Evolutionary conservation across 306 rosid genomes (phyloP).

Genomic region (Quercus engelmannii): DNA sequence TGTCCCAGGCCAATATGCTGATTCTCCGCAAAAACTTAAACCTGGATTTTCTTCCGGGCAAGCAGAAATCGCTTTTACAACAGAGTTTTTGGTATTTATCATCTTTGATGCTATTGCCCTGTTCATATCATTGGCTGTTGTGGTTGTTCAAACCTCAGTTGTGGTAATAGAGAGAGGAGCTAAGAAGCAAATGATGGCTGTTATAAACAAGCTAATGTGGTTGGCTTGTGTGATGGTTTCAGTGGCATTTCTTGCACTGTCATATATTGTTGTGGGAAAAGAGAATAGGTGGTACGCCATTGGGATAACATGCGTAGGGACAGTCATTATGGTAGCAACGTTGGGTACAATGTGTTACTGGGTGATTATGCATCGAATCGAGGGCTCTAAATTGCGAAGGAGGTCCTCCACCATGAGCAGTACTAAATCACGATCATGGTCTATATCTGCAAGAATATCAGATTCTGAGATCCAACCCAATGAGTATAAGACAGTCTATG

Average conservation of each 20-base stretch:
- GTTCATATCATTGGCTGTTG: conserved; percentile 83
- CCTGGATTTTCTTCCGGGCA: conserved; percentile 50
- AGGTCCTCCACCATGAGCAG: conserved; percentile 56
- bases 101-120: conserved; percentile 70
- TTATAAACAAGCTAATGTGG: conserved; percentile 88
- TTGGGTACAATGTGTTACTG: conserved; percentile 68
- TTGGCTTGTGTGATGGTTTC: conserved; percentile 69
- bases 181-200: conserved; percentile 60
- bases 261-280: conserved; percentile 69
- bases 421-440: conserved; percentile 45
- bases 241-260: conserved; percentile 72
- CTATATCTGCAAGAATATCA: conserved; percentile 46
- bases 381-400: conserved; percentile 53
- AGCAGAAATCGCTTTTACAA: conserved; percentile 46
- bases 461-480: conserved; percentile 43
- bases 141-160: conserved; percentile 77
- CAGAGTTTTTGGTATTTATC: conserved; percentile 48
- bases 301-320: conserved; percentile 61
- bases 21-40: not conserved
- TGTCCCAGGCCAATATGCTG: conserved; percentile 64
- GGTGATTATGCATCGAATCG: conserved; percentile 59
- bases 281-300: conserved; percentile 52
- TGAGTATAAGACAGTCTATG: conserved; percentile 62
- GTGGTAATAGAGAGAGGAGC: conserved; percentile 63
- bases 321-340: conserved; percentile 71